Evolutionary conservation across 2,329 filamentous ascomycete species (phyloP), one percentile per base, ranked within the genome.

Genomic region (Arthroderma sp.): DNA sequence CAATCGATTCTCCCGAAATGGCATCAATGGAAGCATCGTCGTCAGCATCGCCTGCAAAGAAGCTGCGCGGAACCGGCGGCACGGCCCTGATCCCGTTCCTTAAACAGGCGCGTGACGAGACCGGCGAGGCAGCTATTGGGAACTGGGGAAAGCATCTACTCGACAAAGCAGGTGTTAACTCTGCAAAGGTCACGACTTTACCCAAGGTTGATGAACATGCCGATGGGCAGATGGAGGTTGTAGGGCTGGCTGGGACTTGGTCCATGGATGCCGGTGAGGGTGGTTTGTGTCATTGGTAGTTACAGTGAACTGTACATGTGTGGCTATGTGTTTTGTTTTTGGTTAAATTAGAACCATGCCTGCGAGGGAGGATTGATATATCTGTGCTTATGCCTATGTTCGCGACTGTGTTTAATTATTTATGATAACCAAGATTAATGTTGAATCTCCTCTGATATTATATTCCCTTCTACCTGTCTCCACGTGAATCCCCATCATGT

Each of bases 91-190:
- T 98, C 45, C 85, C 89, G 0, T 98, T 98, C 65, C 70, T 98
- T 49, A 95, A 96, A 65, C 91, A 98, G 65, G 91, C 91, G 4
- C 75, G 91, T 29, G 88, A 98, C 57, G 91, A 98, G 71, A 98
- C 91, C 0, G 85, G 85, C 10, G 89, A 96, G 62, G 86, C 87
- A 1, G 86, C 88, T 1, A 81, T 96, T 40, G 77, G 80, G 54
- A 68, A 69, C 1, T 81, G 78, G 78, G 77, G 76, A 9, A 65
- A 70, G 42, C 64, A 75, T 27, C 53, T 81, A 36, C 64, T 81
- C 22, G 44, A 47, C 34, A 30, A 39, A 8, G 36, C 42, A 6
- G 42, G 42, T 4, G 36, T 38, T 29, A 52, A 57, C 1, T 53
- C 57, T 6, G 45, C 52, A 10, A 55, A 55, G 4, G 65, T 62